Percentiles rank a stretch among this genome's conserved stretches.
Evolutionary conservation across 768 basidiomycete species (phyloP).

Genomic region (Psilocybe cyanescens): DNA sequence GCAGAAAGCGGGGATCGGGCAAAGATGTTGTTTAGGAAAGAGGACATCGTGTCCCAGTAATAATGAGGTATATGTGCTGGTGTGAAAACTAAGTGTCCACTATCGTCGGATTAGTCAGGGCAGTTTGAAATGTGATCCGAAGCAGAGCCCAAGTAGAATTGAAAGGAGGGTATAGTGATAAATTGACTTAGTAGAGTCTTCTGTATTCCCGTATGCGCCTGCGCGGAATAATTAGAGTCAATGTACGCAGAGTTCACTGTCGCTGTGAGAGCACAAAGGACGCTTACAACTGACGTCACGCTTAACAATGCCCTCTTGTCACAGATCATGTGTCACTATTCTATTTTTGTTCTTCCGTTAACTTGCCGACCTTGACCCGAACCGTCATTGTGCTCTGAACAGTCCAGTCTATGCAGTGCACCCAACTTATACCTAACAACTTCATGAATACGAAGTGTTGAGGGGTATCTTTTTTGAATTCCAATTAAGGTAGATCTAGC

Average conservation of each 20-base stretch:
- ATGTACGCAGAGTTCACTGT: background rate
- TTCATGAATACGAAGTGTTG: too few relatives aligned
- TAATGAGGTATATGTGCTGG: conserved; percentile 4
- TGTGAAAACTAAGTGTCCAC: conserved; percentile 14
- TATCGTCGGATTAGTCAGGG: conserved; percentile 20
- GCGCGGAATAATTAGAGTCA: conserved; percentile 20
- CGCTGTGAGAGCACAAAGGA: background rate
- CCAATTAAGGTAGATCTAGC: too few relatives aligned
- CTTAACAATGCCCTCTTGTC: background rate
- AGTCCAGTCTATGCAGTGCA: background rate
- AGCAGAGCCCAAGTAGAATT: background rate
- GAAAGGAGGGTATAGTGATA: background rate
- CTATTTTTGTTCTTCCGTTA: background rate
- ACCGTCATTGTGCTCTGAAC: background rate
- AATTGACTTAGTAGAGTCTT: background rate
- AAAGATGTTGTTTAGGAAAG: conserved; percentile 10
- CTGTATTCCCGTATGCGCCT: conserved; percentile 20
- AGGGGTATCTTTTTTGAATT: too few relatives aligned
- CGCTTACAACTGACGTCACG: background rate
- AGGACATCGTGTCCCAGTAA: conserved; percentile 12
- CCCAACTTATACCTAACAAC: too few relatives aligned
- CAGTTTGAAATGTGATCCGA: conserved; percentile 12
- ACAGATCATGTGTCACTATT: background rate
- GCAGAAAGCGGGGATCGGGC: conserved; percentile 9
- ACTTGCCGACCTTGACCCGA: background rate